Evolutionary conservation across 345 rosid species (phyloP), one percentile per base, ranked within the genome.

Genomic region (Cardamine resedifolia): DNA sequence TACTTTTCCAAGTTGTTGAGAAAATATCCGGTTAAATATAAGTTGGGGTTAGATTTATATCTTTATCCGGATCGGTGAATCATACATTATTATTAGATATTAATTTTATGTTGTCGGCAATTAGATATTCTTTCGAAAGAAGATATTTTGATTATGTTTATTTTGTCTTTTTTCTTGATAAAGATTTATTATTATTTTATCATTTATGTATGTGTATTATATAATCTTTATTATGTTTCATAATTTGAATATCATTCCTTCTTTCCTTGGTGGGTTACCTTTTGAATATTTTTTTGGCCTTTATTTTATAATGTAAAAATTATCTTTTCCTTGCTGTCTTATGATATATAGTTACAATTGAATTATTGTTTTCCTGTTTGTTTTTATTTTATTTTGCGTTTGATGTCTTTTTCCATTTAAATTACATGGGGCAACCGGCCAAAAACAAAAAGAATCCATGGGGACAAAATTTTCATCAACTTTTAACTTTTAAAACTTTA

Each of bases 341-440:
- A 57, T 36, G n/a, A 15, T 21, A 14, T 50, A 45, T 58, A 11
- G 10, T 33, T 30, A 58, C 26, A 69, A 28, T 44, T 10, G 26
- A 34, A 16, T 24, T 24, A 48, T 48, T 38, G 50, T 59, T 16
- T 59, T 59, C 28, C 30, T 5, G 0, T 51, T 26, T 14, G 11
- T 24, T 49, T 26, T 33, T 48, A n/a, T n/a, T n/a, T n/a, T n/a
- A n/a, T 9, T 11, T 6, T 43, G 10, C 8, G 20, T 61, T 15
- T 15, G 24, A 51, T 15, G 34, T 71, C 45, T 27, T 41, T 71
- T 71, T 62, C 62, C 5, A 38, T 39, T 62, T 20, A 52, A 36
- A 41, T 71, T 63, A 64, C 24, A 20, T 64, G 49, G 56, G 71
- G 45, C 39, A 71, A 56, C 65, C 34, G 50, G 5, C 71, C 58